Conservation (phyloP, 768 basidiomycete species). For the Russula griseocarnosa region DNA sequence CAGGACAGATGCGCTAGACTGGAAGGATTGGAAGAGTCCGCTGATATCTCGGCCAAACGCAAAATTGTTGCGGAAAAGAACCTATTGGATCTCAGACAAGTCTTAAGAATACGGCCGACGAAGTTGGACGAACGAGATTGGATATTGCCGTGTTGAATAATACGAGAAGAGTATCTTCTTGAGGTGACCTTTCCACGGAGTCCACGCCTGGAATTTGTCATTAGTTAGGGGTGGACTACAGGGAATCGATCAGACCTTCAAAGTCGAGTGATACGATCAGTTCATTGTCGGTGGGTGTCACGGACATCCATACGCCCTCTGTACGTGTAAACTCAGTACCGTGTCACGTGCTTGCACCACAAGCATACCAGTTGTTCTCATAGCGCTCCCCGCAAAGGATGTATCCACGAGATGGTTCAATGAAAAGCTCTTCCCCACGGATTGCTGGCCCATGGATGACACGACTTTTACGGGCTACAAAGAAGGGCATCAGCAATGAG, state of each 20-base stretch:
- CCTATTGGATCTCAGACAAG: conserved; percentile 36
- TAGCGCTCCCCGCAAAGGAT: conserved; percentile 61
- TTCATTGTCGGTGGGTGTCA: conserved; percentile 52
- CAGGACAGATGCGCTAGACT: conserved; percentile 51
- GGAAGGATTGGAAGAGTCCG: conserved; percentile 59
- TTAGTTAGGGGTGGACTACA: not conserved
- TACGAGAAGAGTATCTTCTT: conserved; percentile 60
- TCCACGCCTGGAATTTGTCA: conserved; percentile 46
- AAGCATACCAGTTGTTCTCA: conserved; percentile 49
- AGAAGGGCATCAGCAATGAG: not conserved
- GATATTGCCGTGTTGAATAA: conserved; percentile 64
- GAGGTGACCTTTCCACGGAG: conserved; percentile 58
- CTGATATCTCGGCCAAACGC: conserved; percentile 58
- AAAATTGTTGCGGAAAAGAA: conserved; percentile 63
- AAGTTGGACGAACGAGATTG: conserved; percentile 43
- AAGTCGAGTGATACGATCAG: conserved; percentile 61
- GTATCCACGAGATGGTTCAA: conserved; percentile 60
- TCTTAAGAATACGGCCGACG: not conserved
- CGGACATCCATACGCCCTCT: conserved; percentile 66
- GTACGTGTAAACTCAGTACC: not conserved
- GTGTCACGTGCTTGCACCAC: not conserved
- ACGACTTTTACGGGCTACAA: conserved; percentile 57
- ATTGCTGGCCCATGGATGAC: conserved; percentile 67
- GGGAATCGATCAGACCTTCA: conserved; percentile 42
- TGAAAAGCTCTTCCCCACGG: conserved; percentile 56